Evolutionary conservation across 768 basidiomycete genomes (phyloP).

Genomic region (Podaxis sp.): DNA sequence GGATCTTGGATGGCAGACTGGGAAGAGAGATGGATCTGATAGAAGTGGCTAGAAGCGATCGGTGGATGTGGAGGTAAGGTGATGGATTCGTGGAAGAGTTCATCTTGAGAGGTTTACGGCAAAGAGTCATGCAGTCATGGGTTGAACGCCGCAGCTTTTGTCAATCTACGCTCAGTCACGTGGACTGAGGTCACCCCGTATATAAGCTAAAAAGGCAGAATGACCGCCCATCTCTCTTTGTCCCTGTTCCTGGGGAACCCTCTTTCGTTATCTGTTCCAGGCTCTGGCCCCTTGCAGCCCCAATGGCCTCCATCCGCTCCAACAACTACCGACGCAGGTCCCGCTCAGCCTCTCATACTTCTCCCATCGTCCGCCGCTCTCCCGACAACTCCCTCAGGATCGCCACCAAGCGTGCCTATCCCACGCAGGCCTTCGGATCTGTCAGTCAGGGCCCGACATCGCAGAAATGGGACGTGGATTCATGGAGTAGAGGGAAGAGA

Average conservation of each 20-base stretch:
- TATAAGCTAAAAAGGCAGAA: neutral
- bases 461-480: constrained; percentile 52
- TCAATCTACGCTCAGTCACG: neutral
- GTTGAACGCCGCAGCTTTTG: neutral
- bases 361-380: constrained; percentile 16
- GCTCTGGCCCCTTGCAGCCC: too few relatives aligned
- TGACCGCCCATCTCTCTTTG: neutral
- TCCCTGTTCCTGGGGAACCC: constrained; percentile 1
- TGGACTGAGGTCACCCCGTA: neutral
- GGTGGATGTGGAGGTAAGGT: neutral
- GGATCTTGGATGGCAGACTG: neutral
- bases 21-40: too few relatives aligned
- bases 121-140: neutral
- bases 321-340: constrained; percentile 49
- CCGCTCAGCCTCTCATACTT: constrained; percentile 45
- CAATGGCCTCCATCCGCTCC: constrained; percentile 27
- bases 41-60: neutral
- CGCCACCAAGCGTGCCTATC: constrained; percentile 49
- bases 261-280: neutral
- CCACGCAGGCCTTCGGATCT: constrained; percentile 34
- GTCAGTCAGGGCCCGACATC: constrained; percentile 20
- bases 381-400: constrained; percentile 37
- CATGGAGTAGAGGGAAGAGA: constrained; percentile 54
- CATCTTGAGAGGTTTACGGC: too few relatives aligned
- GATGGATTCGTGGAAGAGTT: neutral